Percentiles rank a stretch among this genome's conserved stretches.
Conservation (phyloP, 345 rosid species). For the Conringia planisiliqua region DNA sequence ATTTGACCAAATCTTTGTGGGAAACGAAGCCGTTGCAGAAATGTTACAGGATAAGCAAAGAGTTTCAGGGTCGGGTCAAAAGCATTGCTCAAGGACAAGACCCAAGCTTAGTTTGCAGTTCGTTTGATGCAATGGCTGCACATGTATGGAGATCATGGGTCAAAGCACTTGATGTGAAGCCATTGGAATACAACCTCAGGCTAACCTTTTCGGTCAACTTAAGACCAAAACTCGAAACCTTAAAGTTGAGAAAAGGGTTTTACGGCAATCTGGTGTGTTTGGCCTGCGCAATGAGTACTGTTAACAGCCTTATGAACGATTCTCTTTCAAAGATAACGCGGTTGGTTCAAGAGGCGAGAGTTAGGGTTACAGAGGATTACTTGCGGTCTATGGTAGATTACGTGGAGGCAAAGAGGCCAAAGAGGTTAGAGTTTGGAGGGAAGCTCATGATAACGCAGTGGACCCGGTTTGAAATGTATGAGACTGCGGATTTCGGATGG, state of each 20-base stretch:
- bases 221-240: conserved; percentile 55
- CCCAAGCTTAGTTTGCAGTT: conserved; percentile 41
- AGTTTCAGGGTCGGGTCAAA: conserved; percentile 66
- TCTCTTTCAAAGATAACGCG: conserved; percentile 45
- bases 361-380: conserved; percentile 67
- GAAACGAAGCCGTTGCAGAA: conserved; percentile 63
- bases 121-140: conserved; percentile 88
- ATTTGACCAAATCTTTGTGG: conserved; percentile 62
- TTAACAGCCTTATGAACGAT: conserved; percentile 48
- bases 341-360: conserved; percentile 62
- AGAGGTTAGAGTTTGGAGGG: conserved; percentile 80
- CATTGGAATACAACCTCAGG: conserved; percentile 60
- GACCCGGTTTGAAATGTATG: conserved; percentile 81
- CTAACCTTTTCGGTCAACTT: conserved; percentile 87
- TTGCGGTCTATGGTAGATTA: conserved; percentile 66
- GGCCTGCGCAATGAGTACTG: conserved; percentile 72
- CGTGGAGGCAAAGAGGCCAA: conserved; percentile 64
- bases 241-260: conserved; percentile 60
- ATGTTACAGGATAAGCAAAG: conserved; percentile 62
- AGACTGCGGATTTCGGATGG: conserved; percentile 88
- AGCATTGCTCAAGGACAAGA: conserved; percentile 49
- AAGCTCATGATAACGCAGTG: conserved; percentile 88
- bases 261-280: conserved; percentile 82
- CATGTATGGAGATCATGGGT: conserved; percentile 96
- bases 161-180: conserved; percentile 75